Evolutionary conservation across 371 early-diverging fungal genomes (phyloP).

Genomic region (Rhizopus arrhizus): DNA sequence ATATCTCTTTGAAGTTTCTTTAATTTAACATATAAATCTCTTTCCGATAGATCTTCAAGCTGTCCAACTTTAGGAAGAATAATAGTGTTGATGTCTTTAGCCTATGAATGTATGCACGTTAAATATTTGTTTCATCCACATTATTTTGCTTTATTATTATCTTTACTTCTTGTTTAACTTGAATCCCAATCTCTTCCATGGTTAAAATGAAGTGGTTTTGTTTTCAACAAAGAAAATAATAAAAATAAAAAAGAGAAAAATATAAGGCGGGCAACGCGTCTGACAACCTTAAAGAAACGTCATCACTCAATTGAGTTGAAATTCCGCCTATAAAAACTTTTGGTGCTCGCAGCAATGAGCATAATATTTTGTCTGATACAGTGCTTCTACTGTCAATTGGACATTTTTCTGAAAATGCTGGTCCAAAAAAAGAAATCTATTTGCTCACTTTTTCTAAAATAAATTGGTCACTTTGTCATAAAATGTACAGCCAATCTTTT

Average conservation of each 20-base stretch:
- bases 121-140: not conserved
- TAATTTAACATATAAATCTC: slow-evolving; percentile 89
- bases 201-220: not conserved
- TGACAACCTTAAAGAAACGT: not conserved
- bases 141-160: not conserved
- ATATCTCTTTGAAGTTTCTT: slow-evolving; percentile 95
- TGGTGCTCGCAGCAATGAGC: too few relatives aligned
- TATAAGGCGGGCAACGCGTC: not conserved
- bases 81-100: slow-evolving; percentile 27
- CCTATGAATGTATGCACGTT: slow-evolving; percentile 5
- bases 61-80: slow-evolving; percentile 31
- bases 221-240: not conserved
- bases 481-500: too few relatives aligned
- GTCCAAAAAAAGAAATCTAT: too few relatives aligned
- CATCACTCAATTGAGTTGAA: not conserved
- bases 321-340: not conserved
- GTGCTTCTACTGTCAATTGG: too few relatives aligned
- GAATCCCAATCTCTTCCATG: slow-evolving; percentile 55
- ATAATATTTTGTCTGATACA: too few relatives aligned
- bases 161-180: slow-evolving; percentile 37
- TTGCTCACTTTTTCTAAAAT: too few relatives aligned
- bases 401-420: too few relatives aligned
- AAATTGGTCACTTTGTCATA: too few relatives aligned
- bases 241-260: not conserved
- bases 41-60: slow-evolving; percentile 65